A percentile compares a stretch with the other conserved stretches of the same genome.
Evolutionary conservation across 257 asterid species (phyloP).

Genomic region (Fraxinus americana): DNA sequence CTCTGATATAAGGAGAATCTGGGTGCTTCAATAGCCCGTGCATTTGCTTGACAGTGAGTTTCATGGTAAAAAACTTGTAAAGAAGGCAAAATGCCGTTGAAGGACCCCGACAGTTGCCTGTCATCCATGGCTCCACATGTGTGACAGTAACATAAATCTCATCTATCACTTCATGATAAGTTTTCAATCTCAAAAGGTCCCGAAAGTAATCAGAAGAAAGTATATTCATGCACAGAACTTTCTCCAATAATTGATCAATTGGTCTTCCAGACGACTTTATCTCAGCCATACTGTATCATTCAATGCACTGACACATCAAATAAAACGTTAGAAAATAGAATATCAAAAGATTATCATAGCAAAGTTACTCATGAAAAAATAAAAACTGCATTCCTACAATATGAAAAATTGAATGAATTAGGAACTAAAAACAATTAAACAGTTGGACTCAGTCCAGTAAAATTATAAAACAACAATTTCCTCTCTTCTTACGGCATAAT

Average conservation of each 20-base stretch:
- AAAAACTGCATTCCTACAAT: background rate
- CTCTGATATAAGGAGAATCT: constrained; percentile 97
- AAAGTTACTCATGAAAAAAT: background rate
- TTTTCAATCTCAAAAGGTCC: constrained; percentile 83
- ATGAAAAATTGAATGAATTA: background rate
- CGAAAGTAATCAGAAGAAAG: constrained; percentile 98
- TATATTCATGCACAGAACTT: constrained; percentile 92
- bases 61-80: constrained; percentile 92
- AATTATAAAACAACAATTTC: background rate
- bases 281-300: constrained; percentile 67
- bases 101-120: constrained; percentile 98
- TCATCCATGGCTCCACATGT: constrained; percentile 99
- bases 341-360: background rate
- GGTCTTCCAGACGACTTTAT: constrained; percentile 83
- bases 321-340: constrained; percentile 9
- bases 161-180: constrained; percentile 95
- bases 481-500: background rate
- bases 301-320: constrained; percentile 27
- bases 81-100: constrained; percentile 96
- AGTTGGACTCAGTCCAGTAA: background rate
- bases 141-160: constrained; percentile 93
- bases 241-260: constrained; percentile 89
- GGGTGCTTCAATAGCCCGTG: constrained; percentile 88
- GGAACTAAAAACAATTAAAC: background rate
- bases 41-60: constrained; percentile 96